phyloP scores from a whole-genome alignment of 768 basidiomycete species.

The Termitomyces sp. region DNA sequence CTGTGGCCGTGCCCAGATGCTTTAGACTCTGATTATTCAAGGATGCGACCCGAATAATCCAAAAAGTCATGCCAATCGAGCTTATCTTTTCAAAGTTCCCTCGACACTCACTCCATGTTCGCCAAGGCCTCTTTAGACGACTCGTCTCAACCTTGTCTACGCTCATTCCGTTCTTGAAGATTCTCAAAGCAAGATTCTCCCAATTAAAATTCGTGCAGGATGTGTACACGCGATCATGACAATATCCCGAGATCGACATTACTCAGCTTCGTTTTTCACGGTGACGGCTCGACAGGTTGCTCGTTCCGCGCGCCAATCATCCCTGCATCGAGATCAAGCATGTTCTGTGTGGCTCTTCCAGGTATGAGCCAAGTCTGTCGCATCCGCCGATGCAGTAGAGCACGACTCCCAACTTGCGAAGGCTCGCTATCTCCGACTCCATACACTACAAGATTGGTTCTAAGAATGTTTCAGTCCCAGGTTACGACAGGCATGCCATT shows the following conservation, averaged over 20 bases:
- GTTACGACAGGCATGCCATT: not conserved
- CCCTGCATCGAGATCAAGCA: not conserved
- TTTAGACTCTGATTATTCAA: not conserved
- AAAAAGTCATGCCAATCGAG: not conserved
- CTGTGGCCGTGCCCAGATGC: slow-evolving; percentile 12
- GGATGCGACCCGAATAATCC: not conserved
- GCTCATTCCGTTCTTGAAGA: not conserved
- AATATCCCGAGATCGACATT: not conserved
- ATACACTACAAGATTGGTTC: not conserved
- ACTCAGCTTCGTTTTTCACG: not conserved
- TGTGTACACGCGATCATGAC: not conserved
- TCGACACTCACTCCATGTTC: not conserved
- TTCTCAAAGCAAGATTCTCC: not conserved
- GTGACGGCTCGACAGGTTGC: not conserved
- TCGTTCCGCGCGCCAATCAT: not conserved
- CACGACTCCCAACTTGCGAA: too few relatives aligned
- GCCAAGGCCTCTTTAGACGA: not conserved
- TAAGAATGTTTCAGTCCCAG: not conserved
- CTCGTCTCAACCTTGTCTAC: not conserved
- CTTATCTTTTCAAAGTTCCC: not conserved
- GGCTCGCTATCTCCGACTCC: not conserved
- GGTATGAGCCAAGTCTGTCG: not conserved
- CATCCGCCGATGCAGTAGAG: not conserved
- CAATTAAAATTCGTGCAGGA: too few relatives aligned
- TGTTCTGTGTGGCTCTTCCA: not conserved